phyloP scores from a whole-genome alignment of 2,329 filamentous ascomycete species.

The Fusarium denticulatum region DNA sequence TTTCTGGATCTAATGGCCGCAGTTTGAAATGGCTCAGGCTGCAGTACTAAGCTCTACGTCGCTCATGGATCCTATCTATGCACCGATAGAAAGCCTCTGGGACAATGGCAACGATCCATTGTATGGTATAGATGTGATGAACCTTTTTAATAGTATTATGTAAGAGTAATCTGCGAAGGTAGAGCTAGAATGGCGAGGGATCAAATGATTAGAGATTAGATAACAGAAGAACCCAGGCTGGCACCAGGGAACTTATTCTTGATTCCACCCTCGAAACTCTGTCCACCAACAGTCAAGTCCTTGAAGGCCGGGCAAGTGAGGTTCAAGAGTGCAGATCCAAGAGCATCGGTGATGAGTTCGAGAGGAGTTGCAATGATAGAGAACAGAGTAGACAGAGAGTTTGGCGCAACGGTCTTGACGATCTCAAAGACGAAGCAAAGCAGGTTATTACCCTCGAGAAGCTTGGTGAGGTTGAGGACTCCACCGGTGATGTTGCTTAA shows the following conservation, averaged over 20 bases:
- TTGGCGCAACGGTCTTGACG: slow-evolving; percentile 7
- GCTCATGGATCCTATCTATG: slow-evolving; percentile 5
- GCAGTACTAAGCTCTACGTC: not conserved
- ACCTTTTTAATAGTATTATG: slow-evolving; percentile 32
- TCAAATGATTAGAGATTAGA: not conserved
- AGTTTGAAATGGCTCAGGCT: not conserved
- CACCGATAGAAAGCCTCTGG: slow-evolving; percentile 24
- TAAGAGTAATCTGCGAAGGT: not conserved
- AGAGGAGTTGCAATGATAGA: not conserved
- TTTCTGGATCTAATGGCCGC: not conserved
- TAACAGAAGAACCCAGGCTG: not conserved
- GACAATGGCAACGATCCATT: slow-evolving; percentile 26
- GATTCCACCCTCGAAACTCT: not conserved
- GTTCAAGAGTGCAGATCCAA: not conserved
- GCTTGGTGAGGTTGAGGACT: slow-evolving; percentile 10
- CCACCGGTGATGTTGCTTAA: slow-evolving; percentile 6
- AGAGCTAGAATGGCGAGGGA: rapidly evolving
- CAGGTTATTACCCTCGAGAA: slow-evolving; percentile 15
- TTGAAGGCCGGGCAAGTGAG: slow-evolving; percentile 11
- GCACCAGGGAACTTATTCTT: slow-evolving; percentile 11
- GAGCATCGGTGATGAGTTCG: not conserved
- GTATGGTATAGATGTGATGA: slow-evolving; percentile 38
- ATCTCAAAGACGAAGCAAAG: slow-evolving; percentile 21
- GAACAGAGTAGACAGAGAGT: slow-evolving; percentile 4
- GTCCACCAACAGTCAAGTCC: slow-evolving; percentile 4